A percentile compares a stretch with the other conserved stretches of the same genome.
These are phyloP conservation scores for Hapsidospora chrysogenum DNA, from an alignment of 495 filamentous ascomycete species.

Conservation along the genomic window DNA sequence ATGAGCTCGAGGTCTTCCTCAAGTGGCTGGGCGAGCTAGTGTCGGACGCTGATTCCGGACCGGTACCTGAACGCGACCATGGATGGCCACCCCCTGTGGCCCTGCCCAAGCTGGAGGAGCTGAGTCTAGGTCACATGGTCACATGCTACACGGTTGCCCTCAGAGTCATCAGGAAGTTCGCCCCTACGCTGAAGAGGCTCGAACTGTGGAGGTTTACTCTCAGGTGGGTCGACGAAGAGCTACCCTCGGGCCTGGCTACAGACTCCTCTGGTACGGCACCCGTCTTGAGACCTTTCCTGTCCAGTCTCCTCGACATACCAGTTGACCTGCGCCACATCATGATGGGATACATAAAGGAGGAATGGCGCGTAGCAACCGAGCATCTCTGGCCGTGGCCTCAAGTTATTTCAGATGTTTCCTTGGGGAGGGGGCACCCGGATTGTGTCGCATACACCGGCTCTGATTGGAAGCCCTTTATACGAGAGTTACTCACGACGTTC, in stretches of 20 bases:
- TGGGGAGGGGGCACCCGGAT: no score
- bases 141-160: constrained; percentile 9
- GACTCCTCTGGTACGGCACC: no score
- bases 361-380: neutral
- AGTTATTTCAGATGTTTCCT: no score
- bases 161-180: constrained; percentile 15
- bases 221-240: no score
- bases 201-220: constrained; percentile 15
- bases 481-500: no score
- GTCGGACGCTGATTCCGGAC: neutral
- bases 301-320: no score
- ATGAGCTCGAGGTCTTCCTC: neutral
- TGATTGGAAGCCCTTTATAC: constrained; percentile 1
- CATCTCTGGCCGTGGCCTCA: no score
- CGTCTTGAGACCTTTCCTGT: no score
- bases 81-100: neutral
- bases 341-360: neutral
- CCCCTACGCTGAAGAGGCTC: constrained; percentile 15
- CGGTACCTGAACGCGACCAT: no score
- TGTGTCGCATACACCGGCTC: neutral
- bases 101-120: constrained; percentile 12
- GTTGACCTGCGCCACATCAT: constrained; percentile 3
- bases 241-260: no score
- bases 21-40: neutral
- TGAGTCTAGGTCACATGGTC: constrained; percentile 20